A percentile compares a stretch with the other conserved stretches of the same genome.
Conservation (phyloP, 2,329 filamentous ascomycete genomes). For the Didymella glomerata region DNA sequence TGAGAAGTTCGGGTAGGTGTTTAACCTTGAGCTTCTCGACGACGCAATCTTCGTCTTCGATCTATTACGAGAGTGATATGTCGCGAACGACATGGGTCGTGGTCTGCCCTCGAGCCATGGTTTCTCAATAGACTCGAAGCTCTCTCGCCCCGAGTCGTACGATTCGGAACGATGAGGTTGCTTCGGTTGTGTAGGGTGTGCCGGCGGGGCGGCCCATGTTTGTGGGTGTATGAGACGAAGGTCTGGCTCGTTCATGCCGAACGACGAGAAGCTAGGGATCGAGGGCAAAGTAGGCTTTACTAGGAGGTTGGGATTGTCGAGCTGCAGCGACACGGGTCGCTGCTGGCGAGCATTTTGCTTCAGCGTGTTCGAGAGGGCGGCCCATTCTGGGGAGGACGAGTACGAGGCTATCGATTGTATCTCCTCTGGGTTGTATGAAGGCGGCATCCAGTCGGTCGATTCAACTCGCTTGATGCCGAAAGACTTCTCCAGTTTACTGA, state of each 20-base stretch:
- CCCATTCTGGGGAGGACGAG: conserved; percentile 35
- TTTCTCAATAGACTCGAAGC: conserved; percentile 29
- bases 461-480: conserved; percentile 29
- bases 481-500: conserved; percentile 25
- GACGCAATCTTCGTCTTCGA: conserved; percentile 42
- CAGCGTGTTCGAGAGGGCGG: conserved; percentile 31
- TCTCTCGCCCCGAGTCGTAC: conserved; percentile 17
- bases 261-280: conserved; percentile 28
- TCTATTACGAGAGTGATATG: conserved; percentile 36
- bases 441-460: conserved; percentile 27
- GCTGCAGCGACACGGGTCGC: conserved; percentile 28
- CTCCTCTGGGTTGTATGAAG: conserved; percentile 31
- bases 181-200: conserved; percentile 25
- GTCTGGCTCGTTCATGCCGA: conserved; percentile 27
- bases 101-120: conserved; percentile 29
- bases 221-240: conserved; percentile 27
- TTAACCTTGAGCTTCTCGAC: conserved; percentile 37
- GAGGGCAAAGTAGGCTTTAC: conserved; percentile 16
- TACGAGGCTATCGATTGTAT: conserved; percentile 25
- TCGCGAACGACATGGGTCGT: conserved; percentile 39
- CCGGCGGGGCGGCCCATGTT: conserved; percentile 25
- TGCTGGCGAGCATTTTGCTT: conserved; percentile 27
- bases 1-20: conserved; percentile 38
- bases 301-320: conserved; percentile 22
- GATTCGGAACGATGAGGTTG: conserved; percentile 23